A percentile compares a stretch with the other conserved stretches of the same genome.
These are phyloP conservation scores for Aegilops bicornis DNA, from an alignment of 176 grass and related monocot species.

Conservation along the genomic window DNA sequence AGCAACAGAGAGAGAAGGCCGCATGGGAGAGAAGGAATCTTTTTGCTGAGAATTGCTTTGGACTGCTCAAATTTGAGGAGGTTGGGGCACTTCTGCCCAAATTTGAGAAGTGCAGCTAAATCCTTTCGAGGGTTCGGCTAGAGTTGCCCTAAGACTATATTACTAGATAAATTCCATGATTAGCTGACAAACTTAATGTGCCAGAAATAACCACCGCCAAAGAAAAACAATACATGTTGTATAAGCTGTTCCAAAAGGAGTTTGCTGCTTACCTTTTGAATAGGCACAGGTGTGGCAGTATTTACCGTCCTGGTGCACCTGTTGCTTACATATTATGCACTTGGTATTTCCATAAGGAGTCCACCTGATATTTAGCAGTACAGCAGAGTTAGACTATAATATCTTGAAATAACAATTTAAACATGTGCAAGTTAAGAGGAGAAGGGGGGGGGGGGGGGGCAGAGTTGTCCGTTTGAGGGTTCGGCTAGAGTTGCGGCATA, in stretches of 20 bases:
- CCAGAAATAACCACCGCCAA: background rate
- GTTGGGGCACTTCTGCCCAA: too few species aligned
- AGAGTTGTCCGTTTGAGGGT: too few species aligned
- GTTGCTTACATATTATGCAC: conserved; percentile 93
- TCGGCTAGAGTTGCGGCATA: background rate
- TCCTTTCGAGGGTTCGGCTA: too few species aligned
- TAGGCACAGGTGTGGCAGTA: conserved; percentile 99
- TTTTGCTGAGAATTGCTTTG: too few species aligned
- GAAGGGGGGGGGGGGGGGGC: too few species aligned
- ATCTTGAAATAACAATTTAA: background rate
- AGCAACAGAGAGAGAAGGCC: too few species aligned
- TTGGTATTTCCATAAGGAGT: conserved; percentile 92
- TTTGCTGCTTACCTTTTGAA: conserved; percentile 71
- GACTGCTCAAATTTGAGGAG: too few species aligned
- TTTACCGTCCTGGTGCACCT: conserved; percentile 95
- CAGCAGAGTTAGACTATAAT: background rate
- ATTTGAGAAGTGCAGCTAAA: too few species aligned
- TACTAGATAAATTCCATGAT: background rate
- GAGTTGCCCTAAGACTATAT: background rate
- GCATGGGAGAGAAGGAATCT: too few species aligned
- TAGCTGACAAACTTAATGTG: background rate
- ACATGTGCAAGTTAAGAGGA: background rate
- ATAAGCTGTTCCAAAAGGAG: background rate
- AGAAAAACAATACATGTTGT: background rate
- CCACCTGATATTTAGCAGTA: conserved; percentile 58